These are phyloP conservation scores for Eustoma russellianum DNA, from an alignment of 257 asterid species.

Conservation along the genomic window DNA sequence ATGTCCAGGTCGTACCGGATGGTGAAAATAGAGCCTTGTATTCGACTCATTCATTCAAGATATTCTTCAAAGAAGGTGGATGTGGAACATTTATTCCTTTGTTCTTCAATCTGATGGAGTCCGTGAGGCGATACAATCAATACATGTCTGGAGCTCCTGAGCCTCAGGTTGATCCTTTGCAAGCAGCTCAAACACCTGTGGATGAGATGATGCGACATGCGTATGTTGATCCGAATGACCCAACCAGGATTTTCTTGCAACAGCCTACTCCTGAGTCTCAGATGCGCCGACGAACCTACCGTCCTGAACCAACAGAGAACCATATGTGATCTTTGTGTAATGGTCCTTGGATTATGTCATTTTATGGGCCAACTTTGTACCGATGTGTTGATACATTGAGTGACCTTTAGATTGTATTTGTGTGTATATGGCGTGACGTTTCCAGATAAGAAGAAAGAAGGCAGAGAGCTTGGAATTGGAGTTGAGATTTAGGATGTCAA, in stretches of 20 bases:
- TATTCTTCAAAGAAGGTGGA: conserved; percentile 96
- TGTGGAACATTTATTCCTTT: conserved; percentile 94
- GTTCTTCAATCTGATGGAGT: conserved; percentile 67
- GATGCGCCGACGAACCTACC: conserved; percentile 87
- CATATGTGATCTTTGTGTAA: no score
- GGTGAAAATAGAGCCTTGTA: conserved; percentile 68
- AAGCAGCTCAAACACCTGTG: conserved; percentile 91
- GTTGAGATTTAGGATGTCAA: no score
- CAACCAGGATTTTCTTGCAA: conserved; percentile 87
- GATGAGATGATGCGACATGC: conserved; percentile 97
- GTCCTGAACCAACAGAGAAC: conserved; percentile 30
- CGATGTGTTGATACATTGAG: no score
- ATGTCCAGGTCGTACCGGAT: conserved; percentile 82
- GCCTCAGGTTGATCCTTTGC: conserved; percentile 73
- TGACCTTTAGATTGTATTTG: no score
- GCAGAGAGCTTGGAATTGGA: no score
- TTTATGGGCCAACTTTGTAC: no score
- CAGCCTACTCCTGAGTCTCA: conserved; percentile 81
- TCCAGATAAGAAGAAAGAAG: no score
- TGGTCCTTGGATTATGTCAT: no score
- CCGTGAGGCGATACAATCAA: conserved; percentile 63
- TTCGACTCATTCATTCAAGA: conserved; percentile 84
- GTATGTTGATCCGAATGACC: conserved; percentile 93
- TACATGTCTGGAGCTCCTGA: conserved; percentile 29
- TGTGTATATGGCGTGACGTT: no score